Base-by-base conservation (phyloP, 1,284 basidiomycete genomes). In the Pyrrhoderma noxium region DNA sequence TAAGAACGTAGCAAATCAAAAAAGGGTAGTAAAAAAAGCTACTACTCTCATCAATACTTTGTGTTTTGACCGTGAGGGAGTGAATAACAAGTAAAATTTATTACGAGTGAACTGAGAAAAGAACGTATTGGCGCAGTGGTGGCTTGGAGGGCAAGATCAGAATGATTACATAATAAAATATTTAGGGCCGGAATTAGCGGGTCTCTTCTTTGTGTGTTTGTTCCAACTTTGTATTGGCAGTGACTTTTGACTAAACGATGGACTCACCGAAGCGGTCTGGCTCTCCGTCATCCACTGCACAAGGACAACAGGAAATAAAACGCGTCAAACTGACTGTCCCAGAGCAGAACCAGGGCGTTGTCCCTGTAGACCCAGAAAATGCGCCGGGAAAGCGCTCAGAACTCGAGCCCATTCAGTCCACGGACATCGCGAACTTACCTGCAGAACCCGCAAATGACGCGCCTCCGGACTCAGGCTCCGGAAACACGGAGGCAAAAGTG, bases 331-430 rank as follows among this genome's bases (percentile, higher is more conserved):
- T 85, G 44, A 81, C 80, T 0, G 79, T 80, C 0, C 70, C 75
- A 8, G 73, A 73, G 54, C 75, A 78, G 61, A 74, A 74, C 49
- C 80, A 85, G 60, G 82, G 82, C 25, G 83, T 74, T 11, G 69
- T 74, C 8, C 76, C 80, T 25, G 83, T 89, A 4, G 85, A 88
- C 65, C 81, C 80, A 13, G 83, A 87, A 59, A 83, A 79, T 60
- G 84, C 85, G 36, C 70, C 72, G 0, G 85, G 85, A 59, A 89
- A 88, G 66, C 81, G 82, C 56, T 77, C 75, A 63, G 85, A 89
- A 63, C 75, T 85, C 49, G 86, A 89, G 59, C 85, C 85, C 49
- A 73, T 89, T 46, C 73, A 76, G 55, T 77, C 77, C 41, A 74
- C 75, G 14, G 86, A 89, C 59, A 76, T 89, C 59, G 83, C 75